Evolutionary conservation across 805 yeast genomes (phyloP).

Genomic region (Hanseniaspora nectarophila): DNA sequence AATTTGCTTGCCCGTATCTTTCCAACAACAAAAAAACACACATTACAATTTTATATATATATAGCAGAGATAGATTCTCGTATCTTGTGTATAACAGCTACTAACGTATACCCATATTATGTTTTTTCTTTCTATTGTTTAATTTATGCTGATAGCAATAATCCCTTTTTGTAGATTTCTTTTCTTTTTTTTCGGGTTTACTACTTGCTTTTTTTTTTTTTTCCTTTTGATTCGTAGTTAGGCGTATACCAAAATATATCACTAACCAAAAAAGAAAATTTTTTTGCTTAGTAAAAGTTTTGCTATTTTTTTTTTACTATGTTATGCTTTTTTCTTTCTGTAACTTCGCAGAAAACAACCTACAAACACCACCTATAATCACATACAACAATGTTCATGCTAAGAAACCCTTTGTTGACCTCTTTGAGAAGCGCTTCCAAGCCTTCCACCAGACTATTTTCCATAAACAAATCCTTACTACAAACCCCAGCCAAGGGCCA

Average conservation of each 20-base stretch:
- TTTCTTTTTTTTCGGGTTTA: not conserved
- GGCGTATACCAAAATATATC: too few relatives aligned
- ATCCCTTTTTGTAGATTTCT: not conserved
- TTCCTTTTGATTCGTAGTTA: not conserved
- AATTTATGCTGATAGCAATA: too few relatives aligned
- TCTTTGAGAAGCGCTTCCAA: slow-evolving; percentile 2
- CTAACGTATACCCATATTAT: too few relatives aligned
- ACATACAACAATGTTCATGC: not conserved
- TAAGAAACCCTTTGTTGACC: slow-evolving; percentile 10
- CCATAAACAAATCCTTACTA: slow-evolving; percentile 22
- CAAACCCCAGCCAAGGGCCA: slow-evolving; percentile 47
- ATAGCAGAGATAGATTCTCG: too few relatives aligned
- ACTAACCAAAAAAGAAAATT: too few relatives aligned
- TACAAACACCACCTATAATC: not conserved
- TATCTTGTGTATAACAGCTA: too few relatives aligned
- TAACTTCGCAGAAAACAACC: too few relatives aligned
- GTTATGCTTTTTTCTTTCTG: not conserved
- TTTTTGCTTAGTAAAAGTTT: too few relatives aligned
- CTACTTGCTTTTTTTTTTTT: not conserved
- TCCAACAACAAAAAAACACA: too few relatives aligned
- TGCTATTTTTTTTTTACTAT: not conserved
- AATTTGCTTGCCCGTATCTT: too few relatives aligned
- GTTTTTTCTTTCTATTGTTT: not conserved
- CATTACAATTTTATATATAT: too few relatives aligned
- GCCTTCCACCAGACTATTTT: slow-evolving; percentile 5